Evolutionary conservation across 1,284 basidiomycete species (phyloP).

Genomic region (Fomitopsis pinicola): DNA sequence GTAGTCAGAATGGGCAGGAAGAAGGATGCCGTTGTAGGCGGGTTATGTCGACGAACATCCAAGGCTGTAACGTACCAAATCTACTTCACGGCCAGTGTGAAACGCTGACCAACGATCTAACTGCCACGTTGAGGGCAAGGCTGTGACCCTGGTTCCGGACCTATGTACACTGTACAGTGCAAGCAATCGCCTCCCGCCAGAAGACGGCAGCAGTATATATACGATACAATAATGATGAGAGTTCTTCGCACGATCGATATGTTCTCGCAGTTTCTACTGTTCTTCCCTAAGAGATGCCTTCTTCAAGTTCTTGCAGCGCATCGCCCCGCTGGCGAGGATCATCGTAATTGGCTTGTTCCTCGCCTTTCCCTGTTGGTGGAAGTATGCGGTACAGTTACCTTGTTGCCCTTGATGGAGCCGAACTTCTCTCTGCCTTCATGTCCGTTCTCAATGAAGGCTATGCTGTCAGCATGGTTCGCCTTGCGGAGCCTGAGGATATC

Average conservation of each 20-base stretch:
- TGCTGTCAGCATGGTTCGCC: constrained; percentile 90
- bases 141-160: too few species aligned
- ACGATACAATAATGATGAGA: constrained; percentile 16
- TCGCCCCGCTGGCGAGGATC: constrained; percentile 73
- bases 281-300: constrained; percentile 86
- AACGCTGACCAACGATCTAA: too few species aligned
- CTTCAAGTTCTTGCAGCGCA: constrained; percentile 68
- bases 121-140: too few species aligned
- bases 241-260: constrained; percentile 71
- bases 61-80: too few species aligned
- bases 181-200: too few species aligned
- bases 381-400: constrained; percentile 73
- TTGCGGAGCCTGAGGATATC: constrained; percentile 91
- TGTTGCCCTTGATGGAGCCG: constrained; percentile 85
- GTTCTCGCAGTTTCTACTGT: constrained; percentile 70
- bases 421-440: constrained; percentile 96
- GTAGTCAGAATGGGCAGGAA: too few species aligned
- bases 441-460: constrained; percentile 90
- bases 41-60: too few species aligned
- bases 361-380: constrained; percentile 88
- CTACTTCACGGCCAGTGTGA: too few species aligned
- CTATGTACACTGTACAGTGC: too few species aligned
- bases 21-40: too few species aligned
- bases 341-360: constrained; percentile 94
- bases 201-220: neutral